These are phyloP conservation scores for Gorgonomyces haynaldii DNA, from an alignment of 192 early-diverging fungal species.

Conservation along the genomic window DNA sequence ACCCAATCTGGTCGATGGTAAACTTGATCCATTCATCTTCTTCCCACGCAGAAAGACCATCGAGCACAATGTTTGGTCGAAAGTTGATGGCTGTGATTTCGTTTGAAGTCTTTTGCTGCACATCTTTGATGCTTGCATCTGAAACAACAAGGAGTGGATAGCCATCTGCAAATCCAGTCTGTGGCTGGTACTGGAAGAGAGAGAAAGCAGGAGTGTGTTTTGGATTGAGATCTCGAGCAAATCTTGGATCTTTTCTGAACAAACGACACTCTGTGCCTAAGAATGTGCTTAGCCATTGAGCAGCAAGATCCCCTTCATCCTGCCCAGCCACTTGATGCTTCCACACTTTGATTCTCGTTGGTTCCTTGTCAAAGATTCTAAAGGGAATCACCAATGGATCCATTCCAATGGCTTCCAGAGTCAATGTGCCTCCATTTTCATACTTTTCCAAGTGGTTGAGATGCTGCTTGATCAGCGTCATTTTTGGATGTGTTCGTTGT, in stretches of 20 bases:
- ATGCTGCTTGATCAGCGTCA: constrained; percentile 20
- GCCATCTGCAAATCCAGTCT: constrained; percentile 70
- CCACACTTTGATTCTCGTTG: constrained; percentile 15
- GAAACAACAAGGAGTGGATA: constrained; percentile 60
- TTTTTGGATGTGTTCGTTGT: constrained; percentile 20
- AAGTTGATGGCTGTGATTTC: constrained; percentile 44
- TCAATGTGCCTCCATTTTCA: constrained; percentile 17
- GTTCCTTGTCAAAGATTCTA: not conserved
- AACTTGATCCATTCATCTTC: constrained; percentile 62
- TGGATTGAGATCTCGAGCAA: constrained; percentile 19
- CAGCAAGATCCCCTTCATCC: constrained; percentile 55
- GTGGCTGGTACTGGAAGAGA: constrained; percentile 16
- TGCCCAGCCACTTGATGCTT: constrained; percentile 21
- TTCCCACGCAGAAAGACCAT: constrained; percentile 35
- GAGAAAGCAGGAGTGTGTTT: constrained; percentile 6
- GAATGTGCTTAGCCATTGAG: constrained; percentile 39
- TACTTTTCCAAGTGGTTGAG: constrained; percentile 9
- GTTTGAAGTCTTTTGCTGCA: constrained; percentile 43
- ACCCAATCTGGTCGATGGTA: constrained; percentile 16
- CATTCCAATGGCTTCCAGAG: constrained; percentile 25
- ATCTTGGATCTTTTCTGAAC: constrained; percentile 33
- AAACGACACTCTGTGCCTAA: constrained; percentile 29
- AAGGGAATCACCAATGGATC: not conserved
- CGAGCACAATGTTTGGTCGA: constrained; percentile 64
- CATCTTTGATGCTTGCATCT: constrained; percentile 42